Evolutionary conservation across 192 early-diverging fungal genomes (phyloP).

Genomic region (Coemansia sp.): DNA sequence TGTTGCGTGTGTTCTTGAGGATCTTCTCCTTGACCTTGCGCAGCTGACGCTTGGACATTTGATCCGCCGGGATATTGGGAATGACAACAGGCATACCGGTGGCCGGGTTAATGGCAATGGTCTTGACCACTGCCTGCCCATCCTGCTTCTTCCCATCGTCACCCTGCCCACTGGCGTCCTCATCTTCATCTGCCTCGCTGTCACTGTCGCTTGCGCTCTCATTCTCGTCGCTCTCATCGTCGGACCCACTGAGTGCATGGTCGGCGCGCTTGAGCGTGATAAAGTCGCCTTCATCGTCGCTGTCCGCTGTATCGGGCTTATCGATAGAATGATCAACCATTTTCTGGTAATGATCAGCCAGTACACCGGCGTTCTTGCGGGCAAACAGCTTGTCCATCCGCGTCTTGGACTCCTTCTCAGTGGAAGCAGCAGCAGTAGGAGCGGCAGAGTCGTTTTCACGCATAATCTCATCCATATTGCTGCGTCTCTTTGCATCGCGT

Average conservation of each 20-base stretch:
- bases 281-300: constrained; percentile 74
- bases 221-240: constrained; percentile 48
- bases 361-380: constrained; percentile 83
- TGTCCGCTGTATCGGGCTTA: constrained; percentile 32
- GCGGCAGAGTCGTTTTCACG: constrained; percentile 18
- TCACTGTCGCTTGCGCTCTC: constrained; percentile 32
- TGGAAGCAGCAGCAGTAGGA: constrained; percentile 17
- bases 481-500: constrained; percentile 27
- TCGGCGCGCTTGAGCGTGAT: constrained; percentile 79
- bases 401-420: constrained; percentile 54
- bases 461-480: constrained; percentile 24
- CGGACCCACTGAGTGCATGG: constrained; percentile 72
- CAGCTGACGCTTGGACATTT: constrained; percentile 47
- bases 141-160: no score
- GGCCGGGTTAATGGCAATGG: constrained; percentile 30
- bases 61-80: constrained; percentile 43
- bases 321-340: constrained; percentile 63
- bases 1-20: constrained; percentile 65
- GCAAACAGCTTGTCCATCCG: constrained; percentile 92
- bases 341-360: constrained; percentile 89
- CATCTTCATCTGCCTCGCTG: constrained; percentile 23
- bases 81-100: constrained; percentile 34
- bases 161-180: constrained; percentile 52
- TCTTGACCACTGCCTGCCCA: constrained; percentile 50
- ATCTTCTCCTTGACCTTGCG: constrained; percentile 63